Evolutionary conservation across 1,284 basidiomycete species (phyloP).

Genomic region (Tremellales sp.): DNA sequence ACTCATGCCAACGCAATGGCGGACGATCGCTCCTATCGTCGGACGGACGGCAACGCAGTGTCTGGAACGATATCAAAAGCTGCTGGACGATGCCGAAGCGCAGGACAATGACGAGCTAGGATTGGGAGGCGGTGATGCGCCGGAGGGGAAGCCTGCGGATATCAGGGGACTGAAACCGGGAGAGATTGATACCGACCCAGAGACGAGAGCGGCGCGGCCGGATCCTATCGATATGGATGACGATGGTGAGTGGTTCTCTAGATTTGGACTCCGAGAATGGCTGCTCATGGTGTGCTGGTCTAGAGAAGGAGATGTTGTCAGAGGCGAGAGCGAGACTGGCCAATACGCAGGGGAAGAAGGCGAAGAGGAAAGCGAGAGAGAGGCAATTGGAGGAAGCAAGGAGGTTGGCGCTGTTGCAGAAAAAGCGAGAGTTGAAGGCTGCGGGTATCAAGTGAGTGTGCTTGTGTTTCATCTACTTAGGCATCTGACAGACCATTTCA

Average conservation of each 20-base stretch:
- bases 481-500: conserved; percentile 12
- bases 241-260: conserved; percentile 61
- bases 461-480: background rate
- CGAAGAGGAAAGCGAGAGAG: conserved; percentile 96
- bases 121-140: conserved; percentile 70
- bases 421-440: conserved; percentile 95
- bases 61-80: conserved; percentile 94
- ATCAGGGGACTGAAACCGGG: conserved; percentile 84
- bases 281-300: background rate
- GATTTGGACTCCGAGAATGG: background rate
- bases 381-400: conserved; percentile 94
- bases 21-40: conserved; percentile 97
- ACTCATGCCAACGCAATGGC: conserved; percentile 99
- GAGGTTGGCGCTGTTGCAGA: conserved; percentile 89
- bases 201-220: conserved; percentile 94
- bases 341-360: conserved; percentile 99
- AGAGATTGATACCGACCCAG: conserved; percentile 98
- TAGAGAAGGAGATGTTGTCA: conserved; percentile 99
- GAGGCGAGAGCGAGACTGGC: conserved; percentile 96
- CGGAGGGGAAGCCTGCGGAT: conserved; percentile 79
- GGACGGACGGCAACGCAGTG: conserved; percentile 99
- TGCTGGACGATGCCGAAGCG: conserved; percentile 93
- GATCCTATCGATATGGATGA: conserved; percentile 99
- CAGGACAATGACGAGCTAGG: conserved; percentile 91
- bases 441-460: conserved; percentile 85